A percentile compares a stretch with the other conserved stretches of the same genome.
Evolutionary conservation across 1,284 basidiomycete genomes (phyloP).

Genomic region (Inonotus hispidus): DNA sequence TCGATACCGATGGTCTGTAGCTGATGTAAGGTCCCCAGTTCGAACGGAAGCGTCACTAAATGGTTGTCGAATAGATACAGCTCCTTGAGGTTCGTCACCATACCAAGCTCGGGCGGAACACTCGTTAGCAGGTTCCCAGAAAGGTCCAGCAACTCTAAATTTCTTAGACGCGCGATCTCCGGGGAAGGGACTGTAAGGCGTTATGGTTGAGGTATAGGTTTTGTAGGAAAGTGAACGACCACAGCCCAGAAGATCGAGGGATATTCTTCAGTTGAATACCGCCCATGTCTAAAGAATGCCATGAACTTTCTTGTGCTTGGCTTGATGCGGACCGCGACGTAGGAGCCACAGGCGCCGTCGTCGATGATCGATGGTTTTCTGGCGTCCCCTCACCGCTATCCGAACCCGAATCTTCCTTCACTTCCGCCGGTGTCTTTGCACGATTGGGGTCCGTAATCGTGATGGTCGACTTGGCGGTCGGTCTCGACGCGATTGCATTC

Average conservation of each 20-base stretch:
- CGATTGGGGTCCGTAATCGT: conserved; percentile 79
- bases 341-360: conserved; percentile 60
- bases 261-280: conserved; percentile 92
- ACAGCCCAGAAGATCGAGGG: conserved; percentile 76
- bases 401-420: conserved; percentile 26
- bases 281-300: conserved; percentile 95
- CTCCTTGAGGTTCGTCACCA: conserved; percentile 88
- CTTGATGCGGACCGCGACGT: conserved; percentile 51
- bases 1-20: conserved; percentile 93
- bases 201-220: conserved; percentile 99
- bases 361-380: conserved; percentile 70
- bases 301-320: conserved; percentile 65
- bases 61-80: conserved; percentile 96
- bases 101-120: conserved; percentile 86
- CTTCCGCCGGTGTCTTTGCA: conserved; percentile 41
- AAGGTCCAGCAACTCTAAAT: conserved; percentile 88
- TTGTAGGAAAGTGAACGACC: conserved; percentile 90
- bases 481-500: conserved; percentile 74
- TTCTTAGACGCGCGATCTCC: conserved; percentile 79
- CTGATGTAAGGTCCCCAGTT: conserved; percentile 90
- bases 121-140: conserved; percentile 83
- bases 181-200: conserved; percentile 71
- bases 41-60: conserved; percentile 76
- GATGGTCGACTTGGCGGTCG: conserved; percentile 72
- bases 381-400: conserved; percentile 28